phyloP scores from a whole-genome alignment of 176 grass and related monocot genomes.

The Bonia amplexicaulis region DNA sequence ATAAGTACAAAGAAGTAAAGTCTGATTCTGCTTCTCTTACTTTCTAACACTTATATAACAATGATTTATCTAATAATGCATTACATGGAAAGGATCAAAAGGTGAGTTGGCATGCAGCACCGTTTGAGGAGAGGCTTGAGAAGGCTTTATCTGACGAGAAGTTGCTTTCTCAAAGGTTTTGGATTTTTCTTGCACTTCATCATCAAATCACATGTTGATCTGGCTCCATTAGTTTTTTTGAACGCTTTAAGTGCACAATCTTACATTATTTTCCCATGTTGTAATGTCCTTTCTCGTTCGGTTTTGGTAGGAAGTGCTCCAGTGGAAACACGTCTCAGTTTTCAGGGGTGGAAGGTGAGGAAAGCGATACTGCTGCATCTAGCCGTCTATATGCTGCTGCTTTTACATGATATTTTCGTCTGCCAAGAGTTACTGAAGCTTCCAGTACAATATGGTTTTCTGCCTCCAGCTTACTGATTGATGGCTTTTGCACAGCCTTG shows the following conservation, averaged over 20 bases:
- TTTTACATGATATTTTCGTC: slow-evolving; percentile 33
- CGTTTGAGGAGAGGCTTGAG: slow-evolving; percentile 93
- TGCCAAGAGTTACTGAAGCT: slow-evolving; percentile 16
- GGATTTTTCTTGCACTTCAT: slow-evolving; percentile 10
- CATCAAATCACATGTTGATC: background rate
- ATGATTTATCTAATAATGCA: slow-evolving; percentile 15
- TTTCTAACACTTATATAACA: background rate
- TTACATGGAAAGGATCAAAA: slow-evolving; percentile 71
- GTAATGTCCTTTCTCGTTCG: background rate
- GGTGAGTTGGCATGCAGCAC: slow-evolving; percentile 74
- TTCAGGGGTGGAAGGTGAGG: slow-evolving; percentile 60
- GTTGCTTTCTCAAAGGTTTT: slow-evolving; percentile 60
- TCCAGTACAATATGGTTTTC: slow-evolving; percentile 29
- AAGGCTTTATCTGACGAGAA: slow-evolving; percentile 93
- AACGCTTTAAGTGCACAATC: background rate
- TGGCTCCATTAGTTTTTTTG: background rate
- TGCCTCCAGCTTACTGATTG: slow-evolving; percentile 35
- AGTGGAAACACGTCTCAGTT: slow-evolving; percentile 46
- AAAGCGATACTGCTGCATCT: slow-evolving; percentile 71
- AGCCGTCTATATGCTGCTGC: slow-evolving; percentile 25
- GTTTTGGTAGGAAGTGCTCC: slow-evolving; percentile 52
- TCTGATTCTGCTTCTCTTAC: slow-evolving; percentile 19
- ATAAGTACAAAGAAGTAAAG: slow-evolving; percentile 96
- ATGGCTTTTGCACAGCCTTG: slow-evolving; percentile 32
- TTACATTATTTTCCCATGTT: background rate